A percentile compares a stretch with the other conserved stretches of the same genome.
phyloP scores from a whole-genome alignment of 805 yeast species.

The Lachancea meyersii region DNA sequence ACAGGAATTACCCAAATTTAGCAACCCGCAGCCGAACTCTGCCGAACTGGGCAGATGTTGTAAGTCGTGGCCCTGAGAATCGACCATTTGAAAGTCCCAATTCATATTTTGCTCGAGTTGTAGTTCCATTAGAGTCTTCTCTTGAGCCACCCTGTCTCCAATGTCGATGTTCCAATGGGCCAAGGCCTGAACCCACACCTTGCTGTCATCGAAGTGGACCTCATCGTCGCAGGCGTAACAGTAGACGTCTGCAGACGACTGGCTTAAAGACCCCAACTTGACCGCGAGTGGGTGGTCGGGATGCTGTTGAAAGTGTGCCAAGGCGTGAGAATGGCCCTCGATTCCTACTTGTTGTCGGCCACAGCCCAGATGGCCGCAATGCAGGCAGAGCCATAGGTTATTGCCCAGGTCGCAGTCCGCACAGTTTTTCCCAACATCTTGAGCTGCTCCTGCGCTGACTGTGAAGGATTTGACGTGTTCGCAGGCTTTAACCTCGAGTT shows the following conservation, averaged over 20 bases:
- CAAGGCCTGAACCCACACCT: constrained; percentile 34
- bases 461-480: constrained; percentile 63
- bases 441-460: constrained; percentile 11
- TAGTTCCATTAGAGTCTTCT: constrained; percentile 79
- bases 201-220: constrained; percentile 60
- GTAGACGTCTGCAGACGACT: constrained; percentile 69
- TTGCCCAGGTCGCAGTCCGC: constrained; percentile 55
- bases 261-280: constrained; percentile 81
- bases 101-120: constrained; percentile 88
- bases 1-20: constrained; percentile 90
- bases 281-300: constrained; percentile 75
- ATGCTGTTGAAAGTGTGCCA: constrained; percentile 52
- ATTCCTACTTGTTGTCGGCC: constrained; percentile 92
- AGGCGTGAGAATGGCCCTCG: constrained; percentile 91
- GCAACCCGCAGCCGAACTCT: constrained; percentile 69
- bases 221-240: constrained; percentile 91
- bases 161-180: constrained; percentile 63
- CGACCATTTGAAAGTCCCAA: constrained; percentile 86
- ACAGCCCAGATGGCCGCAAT: constrained; percentile 89
- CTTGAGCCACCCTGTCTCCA: constrained; percentile 55
- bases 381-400: constrained; percentile 88
- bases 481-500: constrained; percentile 77
- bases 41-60: constrained; percentile 39
- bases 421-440: constrained; percentile 42
- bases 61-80: constrained; percentile 59